Evolutionary conservation across 2,329 filamentous ascomycete genomes (phyloP).

Genomic region (Colletotrichum sp.): DNA sequence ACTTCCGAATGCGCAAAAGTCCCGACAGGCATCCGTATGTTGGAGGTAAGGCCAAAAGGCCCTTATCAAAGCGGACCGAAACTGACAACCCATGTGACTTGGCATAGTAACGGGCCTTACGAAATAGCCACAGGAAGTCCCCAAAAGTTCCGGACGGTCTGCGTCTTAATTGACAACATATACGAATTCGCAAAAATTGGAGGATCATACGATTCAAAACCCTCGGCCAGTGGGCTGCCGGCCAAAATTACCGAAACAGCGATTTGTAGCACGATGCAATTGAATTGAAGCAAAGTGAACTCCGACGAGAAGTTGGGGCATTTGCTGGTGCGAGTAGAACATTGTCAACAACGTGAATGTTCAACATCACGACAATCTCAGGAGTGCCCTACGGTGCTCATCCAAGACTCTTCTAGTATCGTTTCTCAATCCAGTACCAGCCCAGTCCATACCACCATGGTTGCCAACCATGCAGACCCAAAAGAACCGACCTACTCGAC

Average conservation of each 20-base stretch:
- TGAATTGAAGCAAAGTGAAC: not conserved
- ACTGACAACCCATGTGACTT: not conserved
- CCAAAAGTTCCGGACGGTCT: not conserved
- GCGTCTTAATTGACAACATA: not conserved
- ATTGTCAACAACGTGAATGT: not conserved
- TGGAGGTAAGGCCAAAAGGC: not conserved
- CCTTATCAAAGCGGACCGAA: not conserved
- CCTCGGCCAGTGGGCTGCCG: not conserved
- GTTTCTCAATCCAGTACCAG: not conserved
- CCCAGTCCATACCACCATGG: not conserved
- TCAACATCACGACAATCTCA: not conserved
- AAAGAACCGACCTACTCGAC: not conserved
- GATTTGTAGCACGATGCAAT: not conserved
- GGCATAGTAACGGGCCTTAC: not conserved
- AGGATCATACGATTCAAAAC: not conserved
- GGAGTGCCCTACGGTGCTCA: accelerated
- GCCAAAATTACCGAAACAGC: not conserved
- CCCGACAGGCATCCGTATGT: not conserved
- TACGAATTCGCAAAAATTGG: not conserved
- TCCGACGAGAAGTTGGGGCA: not conserved
- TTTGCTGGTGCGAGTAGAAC: accelerated
- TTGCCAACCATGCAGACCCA: not conserved
- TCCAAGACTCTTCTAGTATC: not conserved
- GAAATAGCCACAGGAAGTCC: not conserved
- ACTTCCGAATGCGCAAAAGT: not conserved